Evolutionary conservation across 2,329 filamentous ascomycete genomes (phyloP).

Genomic region (Sporothrix mexicana): DNA sequence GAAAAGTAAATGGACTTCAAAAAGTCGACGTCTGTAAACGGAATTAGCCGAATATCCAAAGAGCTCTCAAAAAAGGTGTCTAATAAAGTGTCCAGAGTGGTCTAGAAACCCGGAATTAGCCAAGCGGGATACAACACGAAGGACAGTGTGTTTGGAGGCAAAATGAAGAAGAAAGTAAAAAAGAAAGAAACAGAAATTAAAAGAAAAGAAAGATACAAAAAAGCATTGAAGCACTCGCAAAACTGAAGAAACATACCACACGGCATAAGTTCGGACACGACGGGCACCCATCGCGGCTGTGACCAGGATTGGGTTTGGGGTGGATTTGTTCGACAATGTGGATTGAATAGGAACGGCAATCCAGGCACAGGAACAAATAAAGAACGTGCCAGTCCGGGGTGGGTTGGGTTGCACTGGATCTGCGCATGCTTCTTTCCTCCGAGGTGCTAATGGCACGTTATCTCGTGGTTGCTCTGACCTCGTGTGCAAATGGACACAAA

Average conservation of each 20-base stretch:
- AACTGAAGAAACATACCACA: background rate
- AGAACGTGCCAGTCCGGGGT: background rate
- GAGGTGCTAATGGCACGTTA: background rate
- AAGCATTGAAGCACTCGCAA: too few species aligned
- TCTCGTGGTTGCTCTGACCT: background rate
- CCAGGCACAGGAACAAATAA: background rate
- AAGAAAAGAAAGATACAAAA: background rate
- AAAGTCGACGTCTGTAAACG: too few species aligned
- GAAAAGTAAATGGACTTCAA: background rate
- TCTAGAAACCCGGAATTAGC: conserved; percentile 33
- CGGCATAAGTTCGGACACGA: background rate
- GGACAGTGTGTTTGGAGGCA: background rate
- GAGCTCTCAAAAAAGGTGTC: background rate
- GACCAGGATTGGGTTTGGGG: background rate
- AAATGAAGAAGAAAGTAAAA: conserved; percentile 10
- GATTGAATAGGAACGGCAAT: background rate
- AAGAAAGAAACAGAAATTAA: background rate
- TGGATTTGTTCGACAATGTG: background rate
- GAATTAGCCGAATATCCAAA: conserved; percentile 31
- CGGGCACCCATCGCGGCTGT: background rate
- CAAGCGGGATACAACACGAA: background rate
- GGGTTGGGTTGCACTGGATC: conserved; percentile 4
- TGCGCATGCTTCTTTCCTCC: background rate
- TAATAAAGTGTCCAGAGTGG: background rate
- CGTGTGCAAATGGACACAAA: background rate